Percentiles rank a stretch among this genome's conserved stretches.
phyloP scores from a whole-genome alignment of 1,139 yeast species.

The Pichia sp. region DNA sequence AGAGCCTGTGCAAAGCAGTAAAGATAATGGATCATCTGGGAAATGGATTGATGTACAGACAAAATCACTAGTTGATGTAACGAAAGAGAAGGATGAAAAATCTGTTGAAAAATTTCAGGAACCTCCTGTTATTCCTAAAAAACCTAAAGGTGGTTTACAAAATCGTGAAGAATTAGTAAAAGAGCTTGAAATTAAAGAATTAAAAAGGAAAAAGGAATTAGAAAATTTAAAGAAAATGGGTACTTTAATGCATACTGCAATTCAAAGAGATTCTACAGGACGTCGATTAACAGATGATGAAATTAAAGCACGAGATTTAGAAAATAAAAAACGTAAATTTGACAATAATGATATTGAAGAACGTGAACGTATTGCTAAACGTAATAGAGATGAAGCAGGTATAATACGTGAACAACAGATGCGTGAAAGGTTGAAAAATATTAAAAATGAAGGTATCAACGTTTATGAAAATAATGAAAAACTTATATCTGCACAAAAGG shows the following conservation, averaged over 20 bases:
- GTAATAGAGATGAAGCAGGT: constrained; percentile 26
- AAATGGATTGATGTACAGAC: constrained; percentile 43
- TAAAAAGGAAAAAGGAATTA: constrained; percentile 24
- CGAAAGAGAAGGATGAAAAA: too few species aligned
- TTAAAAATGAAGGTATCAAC: constrained; percentile 26
- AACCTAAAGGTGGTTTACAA: constrained; percentile 20
- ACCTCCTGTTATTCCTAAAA: too few species aligned
- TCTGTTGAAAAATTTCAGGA: too few species aligned
- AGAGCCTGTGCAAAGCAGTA: too few species aligned
- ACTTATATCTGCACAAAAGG: constrained; percentile 34
- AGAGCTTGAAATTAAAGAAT: constrained; percentile 13
- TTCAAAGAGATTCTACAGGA: constrained; percentile 59
- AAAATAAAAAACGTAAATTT: constrained; percentile 37
- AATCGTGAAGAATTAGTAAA: constrained; percentile 20
- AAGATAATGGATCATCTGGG: constrained; percentile 23
- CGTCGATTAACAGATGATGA: constrained; percentile 21
- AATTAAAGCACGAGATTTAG: neutral
- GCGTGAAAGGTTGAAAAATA: constrained; percentile 11
- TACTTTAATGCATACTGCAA: constrained; percentile 30
- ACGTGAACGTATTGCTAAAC: constrained; percentile 37
- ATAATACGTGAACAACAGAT: constrained; percentile 5
- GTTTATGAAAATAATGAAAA: constrained; percentile 36
- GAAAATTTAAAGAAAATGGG: neutral
- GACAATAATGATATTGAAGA: constrained; percentile 20
- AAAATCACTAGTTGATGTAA: constrained; percentile 31